Conservation (phyloP, 345 rosid genomes). For the Raphanus sativus region DNA sequence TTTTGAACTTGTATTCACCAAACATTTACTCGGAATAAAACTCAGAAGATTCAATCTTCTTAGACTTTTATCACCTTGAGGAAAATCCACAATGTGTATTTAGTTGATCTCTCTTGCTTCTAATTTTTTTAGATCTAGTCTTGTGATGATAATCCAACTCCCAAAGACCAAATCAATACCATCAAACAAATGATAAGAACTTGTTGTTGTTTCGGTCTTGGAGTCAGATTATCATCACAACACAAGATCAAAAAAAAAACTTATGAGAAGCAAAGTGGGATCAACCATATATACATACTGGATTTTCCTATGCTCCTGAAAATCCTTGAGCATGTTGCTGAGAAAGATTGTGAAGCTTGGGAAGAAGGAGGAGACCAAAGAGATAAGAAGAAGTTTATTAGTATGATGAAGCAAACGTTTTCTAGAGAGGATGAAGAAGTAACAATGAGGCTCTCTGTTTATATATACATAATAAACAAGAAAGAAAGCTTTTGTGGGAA, state of each 20-base stretch:
- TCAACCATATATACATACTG: neutral
- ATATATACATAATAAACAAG: too few relatives aligned
- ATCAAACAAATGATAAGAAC: neutral
- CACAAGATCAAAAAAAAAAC: neutral
- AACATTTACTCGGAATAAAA: constrained; percentile 10
- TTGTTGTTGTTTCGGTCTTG: neutral
- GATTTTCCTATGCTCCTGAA: neutral
- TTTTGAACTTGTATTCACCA: neutral
- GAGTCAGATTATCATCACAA: neutral
- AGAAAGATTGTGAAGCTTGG: too few relatives aligned
- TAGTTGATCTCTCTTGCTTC: neutral
- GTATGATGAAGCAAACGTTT: too few relatives aligned
- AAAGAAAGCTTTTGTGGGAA: neutral
- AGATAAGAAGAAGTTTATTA: too few relatives aligned
- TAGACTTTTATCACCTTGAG: neutral
- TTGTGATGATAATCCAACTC: neutral
- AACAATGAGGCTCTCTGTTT: too few relatives aligned
- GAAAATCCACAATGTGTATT: neutral
- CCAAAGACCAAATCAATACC: neutral
- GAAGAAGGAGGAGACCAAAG: too few relatives aligned
- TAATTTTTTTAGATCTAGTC: neutral
- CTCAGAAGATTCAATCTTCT: neutral
- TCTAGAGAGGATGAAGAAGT: too few relatives aligned
- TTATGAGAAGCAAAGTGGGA: neutral
- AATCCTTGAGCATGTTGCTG: too few relatives aligned